A percentile compares a stretch with the other conserved stretches of the same genome.
phyloP scores from a whole-genome alignment of 495 filamentous ascomycete species.

The Hypoxylon rickii region DNA sequence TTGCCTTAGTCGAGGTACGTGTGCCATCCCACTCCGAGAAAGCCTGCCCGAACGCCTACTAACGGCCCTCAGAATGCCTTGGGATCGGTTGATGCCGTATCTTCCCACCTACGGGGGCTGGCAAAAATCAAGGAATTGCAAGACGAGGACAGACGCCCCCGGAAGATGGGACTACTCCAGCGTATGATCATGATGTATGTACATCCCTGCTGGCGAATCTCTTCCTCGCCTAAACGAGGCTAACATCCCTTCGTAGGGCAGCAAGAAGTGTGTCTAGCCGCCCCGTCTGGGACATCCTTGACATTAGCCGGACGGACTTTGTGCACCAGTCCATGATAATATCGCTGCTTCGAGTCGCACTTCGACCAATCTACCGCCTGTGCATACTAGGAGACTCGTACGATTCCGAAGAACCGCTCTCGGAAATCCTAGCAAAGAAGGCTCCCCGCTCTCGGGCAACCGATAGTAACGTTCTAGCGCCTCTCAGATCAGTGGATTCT shows the following conservation, averaged over 20 bases:
- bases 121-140: constrained; percentile 39
- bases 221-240: constrained; percentile 6
- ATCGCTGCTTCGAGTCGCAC: constrained; percentile 36
- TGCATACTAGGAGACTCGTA: constrained; percentile 26
- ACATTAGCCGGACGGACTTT: constrained; percentile 38
- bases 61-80: constrained; percentile 29
- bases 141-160: constrained; percentile 29
- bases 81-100: constrained; percentile 36
- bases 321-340: constrained; percentile 40
- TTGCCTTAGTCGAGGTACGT: constrained; percentile 47
- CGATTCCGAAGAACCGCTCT: constrained; percentile 32
- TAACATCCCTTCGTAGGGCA: constrained; percentile 34
- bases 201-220: constrained; percentile 9
- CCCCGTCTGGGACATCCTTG: constrained; percentile 39
- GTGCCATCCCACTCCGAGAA: background rate
- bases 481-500: constrained; percentile 33
- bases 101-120: constrained; percentile 36
- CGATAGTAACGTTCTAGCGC: constrained; percentile 28
- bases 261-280: constrained; percentile 35
- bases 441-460: constrained; percentile 29
- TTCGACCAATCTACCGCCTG: constrained; percentile 38
- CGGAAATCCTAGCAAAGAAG: constrained; percentile 34
- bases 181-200: constrained; percentile 39
- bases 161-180: constrained; percentile 37
- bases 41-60: constrained; percentile 15